Evolutionary conservation across 352 stramenopile genomes (phyloP), one percentile per base, ranked within the genome.

Genomic region (Peronospora tabacina): DNA sequence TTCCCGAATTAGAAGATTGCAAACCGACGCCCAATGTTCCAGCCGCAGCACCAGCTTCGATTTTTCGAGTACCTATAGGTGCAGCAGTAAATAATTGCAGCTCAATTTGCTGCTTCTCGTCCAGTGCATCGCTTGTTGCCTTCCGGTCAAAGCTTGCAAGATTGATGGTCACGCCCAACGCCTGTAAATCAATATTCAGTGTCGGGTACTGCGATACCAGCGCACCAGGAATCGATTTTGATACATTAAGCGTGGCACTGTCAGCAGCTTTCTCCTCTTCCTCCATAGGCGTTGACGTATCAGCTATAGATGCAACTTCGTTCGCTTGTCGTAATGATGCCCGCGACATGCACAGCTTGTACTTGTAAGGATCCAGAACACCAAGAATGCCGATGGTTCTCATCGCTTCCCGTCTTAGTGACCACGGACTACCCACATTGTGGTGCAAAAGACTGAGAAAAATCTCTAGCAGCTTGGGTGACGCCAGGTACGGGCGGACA

Each of bases 351-450:
- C 74, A 88, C 24, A 94, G 43, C 44, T 90, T 90, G 74, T 97
- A 97, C 34, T 95, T 87, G 79, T 98, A 97, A 33, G 96, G 96
- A 53, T 98, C 95, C 10, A 99, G 54, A 5, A 95, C 96, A 12
- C 82, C 82, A 2, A 99, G 61, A 47, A 98, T 96, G 16, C 96
- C 96, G 38, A 98, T 92, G 0, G 91, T 98, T 47, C 97, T 85
- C 75, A 99, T 97, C 1, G 97, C 92, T 58, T 99, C 96, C 50
- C 93, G 74, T 19, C 95, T 67, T 12, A 99, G 65, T 7, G 82
- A 72, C 95, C 95, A 98, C 7, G 92, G 87, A 2, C 70, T 87
- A 2, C 89, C 70, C 0, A 80, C 81, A 11, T 75, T 96, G 45
- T 96, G 92, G 22, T 97, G 87, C 28, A 99, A 63, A 24, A 98